These are phyloP conservation scores for Lasiodiplodia gonubiensis DNA, from an alignment of 2,329 filamentous ascomycete species.

Conservation along the genomic window DNA sequence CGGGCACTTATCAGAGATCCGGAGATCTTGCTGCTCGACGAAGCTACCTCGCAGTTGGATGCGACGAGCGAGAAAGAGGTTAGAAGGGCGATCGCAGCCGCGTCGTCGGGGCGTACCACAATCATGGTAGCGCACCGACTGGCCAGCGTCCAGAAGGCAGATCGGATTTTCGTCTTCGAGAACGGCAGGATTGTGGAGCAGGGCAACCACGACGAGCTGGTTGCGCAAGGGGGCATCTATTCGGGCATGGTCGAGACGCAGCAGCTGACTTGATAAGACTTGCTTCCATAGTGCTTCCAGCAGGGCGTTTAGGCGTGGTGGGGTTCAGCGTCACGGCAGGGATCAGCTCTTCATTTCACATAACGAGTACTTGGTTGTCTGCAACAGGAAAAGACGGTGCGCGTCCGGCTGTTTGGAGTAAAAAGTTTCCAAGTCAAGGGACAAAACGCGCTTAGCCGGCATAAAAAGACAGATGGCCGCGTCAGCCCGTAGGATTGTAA, in stretches of 20 bases:
- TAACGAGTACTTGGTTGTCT: background rate
- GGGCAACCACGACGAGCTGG: conserved; percentile 66
- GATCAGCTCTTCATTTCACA: conserved; percentile 2
- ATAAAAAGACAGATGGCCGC: background rate
- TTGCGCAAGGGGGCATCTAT: conserved; percentile 48
- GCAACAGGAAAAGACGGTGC: background rate
- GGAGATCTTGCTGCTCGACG: conserved; percentile 54
- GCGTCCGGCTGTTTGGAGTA: conserved; percentile 2
- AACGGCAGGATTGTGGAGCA: conserved; percentile 66
- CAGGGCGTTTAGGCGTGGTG: conserved; percentile 22
- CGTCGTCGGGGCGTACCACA: conserved; percentile 60
- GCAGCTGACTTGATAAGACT: conserved; percentile 38
- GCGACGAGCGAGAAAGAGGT: conserved; percentile 52
- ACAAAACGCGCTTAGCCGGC: background rate
- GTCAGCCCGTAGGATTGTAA: conserved; percentile 2
- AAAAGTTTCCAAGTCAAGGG: background rate
- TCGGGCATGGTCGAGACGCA: conserved; percentile 45
- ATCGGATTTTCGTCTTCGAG: conserved; percentile 80
- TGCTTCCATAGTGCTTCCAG: conserved; percentile 8
- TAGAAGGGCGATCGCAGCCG: conserved; percentile 49
- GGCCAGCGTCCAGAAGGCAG: conserved; percentile 77
- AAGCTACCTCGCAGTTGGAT: conserved; percentile 55
- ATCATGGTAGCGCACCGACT: conserved; percentile 79
- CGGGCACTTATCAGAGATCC: conserved; percentile 54
- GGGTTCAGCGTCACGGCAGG: conserved; percentile 13